Conservation (phyloP, 2,329 filamentous ascomycete species). For the Xylaria sp. region DNA sequence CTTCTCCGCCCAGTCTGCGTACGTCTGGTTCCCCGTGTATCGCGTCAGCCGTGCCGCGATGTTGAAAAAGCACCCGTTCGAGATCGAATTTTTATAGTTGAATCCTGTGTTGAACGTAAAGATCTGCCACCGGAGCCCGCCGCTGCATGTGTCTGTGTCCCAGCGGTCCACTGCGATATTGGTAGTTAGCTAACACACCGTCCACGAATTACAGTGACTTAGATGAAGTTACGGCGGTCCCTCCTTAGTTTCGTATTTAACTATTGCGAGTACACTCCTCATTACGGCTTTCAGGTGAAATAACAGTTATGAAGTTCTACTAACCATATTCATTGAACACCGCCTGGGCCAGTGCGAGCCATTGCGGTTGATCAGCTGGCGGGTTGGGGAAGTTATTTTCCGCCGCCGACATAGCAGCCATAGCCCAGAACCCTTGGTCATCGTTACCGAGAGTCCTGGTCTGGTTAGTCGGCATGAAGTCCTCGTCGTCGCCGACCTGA, state of each 20-base stretch:
- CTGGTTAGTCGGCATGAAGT: conserved; percentile 76
- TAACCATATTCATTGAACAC: conserved; percentile 79
- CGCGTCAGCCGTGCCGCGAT: conserved; percentile 76
- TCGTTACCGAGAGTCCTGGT: conserved; percentile 74
- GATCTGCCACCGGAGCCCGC: conserved; percentile 88
- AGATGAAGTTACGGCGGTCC: not conserved
- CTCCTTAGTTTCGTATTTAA: not conserved
- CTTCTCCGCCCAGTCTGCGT: conserved; percentile 78
- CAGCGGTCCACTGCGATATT: conserved; percentile 66
- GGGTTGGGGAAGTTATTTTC: conserved; percentile 81
- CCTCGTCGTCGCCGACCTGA: conserved; percentile 67
- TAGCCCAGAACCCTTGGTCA: conserved; percentile 86
- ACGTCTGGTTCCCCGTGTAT: conserved; percentile 83
- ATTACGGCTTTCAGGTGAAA: not conserved
- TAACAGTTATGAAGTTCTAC: not conserved
- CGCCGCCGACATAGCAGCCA: conserved; percentile 81
- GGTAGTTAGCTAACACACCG: conserved; percentile 2
- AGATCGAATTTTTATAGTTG: conserved; percentile 75
- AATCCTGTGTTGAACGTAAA: conserved; percentile 80
- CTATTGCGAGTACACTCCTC: not conserved
- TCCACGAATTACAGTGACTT: not conserved
- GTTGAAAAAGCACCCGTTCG: conserved; percentile 77
- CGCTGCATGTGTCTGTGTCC: conserved; percentile 73
- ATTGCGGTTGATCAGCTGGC: conserved; percentile 70
- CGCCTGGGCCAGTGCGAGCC: conserved; percentile 81